Conservation (phyloP, 1,139 yeast species). For the Kodamaea derodonti region DNA sequence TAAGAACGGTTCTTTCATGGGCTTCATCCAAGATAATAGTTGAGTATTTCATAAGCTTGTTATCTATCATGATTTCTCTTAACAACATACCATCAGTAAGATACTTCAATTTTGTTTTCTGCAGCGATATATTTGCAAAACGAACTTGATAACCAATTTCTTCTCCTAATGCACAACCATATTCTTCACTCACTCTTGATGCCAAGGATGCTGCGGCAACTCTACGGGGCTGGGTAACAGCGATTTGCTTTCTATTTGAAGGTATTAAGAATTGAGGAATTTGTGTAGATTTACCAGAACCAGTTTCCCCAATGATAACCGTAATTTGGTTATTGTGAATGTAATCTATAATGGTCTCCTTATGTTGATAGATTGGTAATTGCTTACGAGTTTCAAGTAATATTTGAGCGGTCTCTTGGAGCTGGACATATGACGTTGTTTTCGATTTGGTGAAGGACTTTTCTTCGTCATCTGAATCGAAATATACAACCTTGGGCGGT, state of each 20-base stretch:
- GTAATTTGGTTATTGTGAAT: slow-evolving; percentile 61
- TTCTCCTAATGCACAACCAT: slow-evolving; percentile 70
- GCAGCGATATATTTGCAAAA: slow-evolving; percentile 47
- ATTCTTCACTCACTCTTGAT: slow-evolving; percentile 85
- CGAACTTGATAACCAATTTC: slow-evolving; percentile 95
- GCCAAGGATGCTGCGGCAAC: slow-evolving; percentile 97
- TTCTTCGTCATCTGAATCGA: slow-evolving; percentile 24
- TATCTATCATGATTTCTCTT: slow-evolving; percentile 83
- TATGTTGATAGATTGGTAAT: slow-evolving; percentile 76
- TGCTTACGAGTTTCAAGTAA: slow-evolving; percentile 51
- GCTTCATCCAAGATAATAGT: slow-evolving; percentile 94
- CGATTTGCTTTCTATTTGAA: slow-evolving; percentile 53
- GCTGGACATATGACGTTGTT: slow-evolving; percentile 12
- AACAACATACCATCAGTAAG: slow-evolving; percentile 96
- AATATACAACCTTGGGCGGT: slow-evolving; percentile 1
- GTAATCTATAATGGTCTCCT: slow-evolving; percentile 56
- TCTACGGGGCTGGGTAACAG: slow-evolving; percentile 95
- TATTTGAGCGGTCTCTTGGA: slow-evolving; percentile 41
- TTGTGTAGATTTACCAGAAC: slow-evolving; percentile 97
- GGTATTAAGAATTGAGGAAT: slow-evolving; percentile 85
- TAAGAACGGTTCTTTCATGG: slow-evolving; percentile 90
- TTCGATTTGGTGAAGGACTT: slow-evolving; percentile 9
- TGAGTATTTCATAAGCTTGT: slow-evolving; percentile 57
- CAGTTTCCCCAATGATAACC: slow-evolving; percentile 91
- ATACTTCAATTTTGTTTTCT: slow-evolving; percentile 68